These are phyloP conservation scores for Vairimorpha ceranae DNA, from an alignment of 371 early-diverging fungal genomes.

Conservation along the genomic window DNA sequence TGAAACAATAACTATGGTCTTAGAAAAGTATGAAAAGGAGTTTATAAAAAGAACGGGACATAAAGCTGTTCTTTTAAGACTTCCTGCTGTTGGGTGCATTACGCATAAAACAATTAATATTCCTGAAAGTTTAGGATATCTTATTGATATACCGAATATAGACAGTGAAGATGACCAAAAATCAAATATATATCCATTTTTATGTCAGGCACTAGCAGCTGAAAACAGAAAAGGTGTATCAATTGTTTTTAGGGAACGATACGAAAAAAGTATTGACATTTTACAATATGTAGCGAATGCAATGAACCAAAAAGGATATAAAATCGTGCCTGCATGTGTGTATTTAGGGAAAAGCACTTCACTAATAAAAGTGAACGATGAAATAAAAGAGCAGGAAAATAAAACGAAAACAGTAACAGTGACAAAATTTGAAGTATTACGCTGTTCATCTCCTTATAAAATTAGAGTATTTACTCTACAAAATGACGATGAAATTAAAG, in stretches of 20 bases:
- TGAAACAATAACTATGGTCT: background rate
- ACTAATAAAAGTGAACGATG: background rate
- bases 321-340: slow-evolving; percentile 4
- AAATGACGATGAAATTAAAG: background rate
- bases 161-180: slow-evolving; percentile 34
- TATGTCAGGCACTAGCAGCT: background rate
- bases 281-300: background rate
- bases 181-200: background rate
- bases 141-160: slow-evolving; percentile 1
- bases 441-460: background rate
- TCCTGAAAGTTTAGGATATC: background rate
- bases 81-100: background rate
- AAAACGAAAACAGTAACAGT: background rate
- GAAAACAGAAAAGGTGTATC: background rate
- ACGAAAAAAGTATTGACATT: background rate
- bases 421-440: background rate
- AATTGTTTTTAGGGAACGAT: slow-evolving; percentile 21
- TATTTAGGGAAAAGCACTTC: background rate
- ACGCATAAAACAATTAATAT: background rate
- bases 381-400: background rate
- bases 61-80: background rate
- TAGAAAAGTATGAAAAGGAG: background rate
- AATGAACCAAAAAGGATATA: background rate
- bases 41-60: slow-evolving; percentile 7
- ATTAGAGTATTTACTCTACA: background rate